Percentiles rank a stretch among this genome's conserved stretches.
Evolutionary conservation across 495 filamentous ascomycete genomes (phyloP).

Genomic region (Gamarada debralockiae): DNA sequence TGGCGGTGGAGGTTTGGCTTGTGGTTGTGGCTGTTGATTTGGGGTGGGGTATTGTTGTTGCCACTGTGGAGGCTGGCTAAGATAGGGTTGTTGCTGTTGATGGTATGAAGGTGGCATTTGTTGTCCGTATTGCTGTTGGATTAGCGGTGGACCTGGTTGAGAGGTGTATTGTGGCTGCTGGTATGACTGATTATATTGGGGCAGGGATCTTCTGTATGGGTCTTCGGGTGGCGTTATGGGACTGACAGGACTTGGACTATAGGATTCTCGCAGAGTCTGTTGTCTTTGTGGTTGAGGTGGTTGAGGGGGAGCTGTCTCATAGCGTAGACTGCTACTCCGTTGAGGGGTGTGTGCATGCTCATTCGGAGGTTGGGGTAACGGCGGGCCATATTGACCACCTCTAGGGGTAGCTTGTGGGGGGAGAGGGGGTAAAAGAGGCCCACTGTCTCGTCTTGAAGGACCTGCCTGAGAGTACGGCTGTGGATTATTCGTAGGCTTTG

Average conservation of each 20-base stretch:
- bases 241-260: slow-evolving; percentile 17
- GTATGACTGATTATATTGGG: slow-evolving; percentile 10
- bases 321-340: slow-evolving; percentile 21
- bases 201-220: slow-evolving; percentile 1
- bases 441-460: slow-evolving; percentile 14
- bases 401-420: slow-evolving; percentile 24
- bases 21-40: slow-evolving; percentile 24
- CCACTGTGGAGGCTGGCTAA: slow-evolving; percentile 11
- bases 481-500: slow-evolving; percentile 21
- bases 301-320: slow-evolving; percentile 24
- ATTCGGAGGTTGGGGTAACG: slow-evolving; percentile 9
- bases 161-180: slow-evolving; percentile 15
- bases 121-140: slow-evolving; percentile 10
- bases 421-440: slow-evolving; percentile 38
- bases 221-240: slow-evolving; percentile 16
- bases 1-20: slow-evolving; percentile 50
- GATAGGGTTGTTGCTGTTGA: slow-evolving; percentile 4
- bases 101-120: slow-evolving; percentile 25
- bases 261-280: slow-evolving; percentile 9
- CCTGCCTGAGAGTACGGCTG: background rate
- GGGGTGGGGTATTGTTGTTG: slow-evolving; percentile 23
- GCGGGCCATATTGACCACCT: slow-evolving; percentile 5
- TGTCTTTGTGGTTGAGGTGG: slow-evolving; percentile 24
- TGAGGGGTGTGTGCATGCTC: slow-evolving; percentile 14
- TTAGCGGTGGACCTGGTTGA: slow-evolving; percentile 2